A percentile compares a stretch with the other conserved stretches of the same genome.
Evolutionary conservation across 2,329 filamentous ascomycete genomes (phyloP).

Genomic region (Fusarium bulbicola): DNA sequence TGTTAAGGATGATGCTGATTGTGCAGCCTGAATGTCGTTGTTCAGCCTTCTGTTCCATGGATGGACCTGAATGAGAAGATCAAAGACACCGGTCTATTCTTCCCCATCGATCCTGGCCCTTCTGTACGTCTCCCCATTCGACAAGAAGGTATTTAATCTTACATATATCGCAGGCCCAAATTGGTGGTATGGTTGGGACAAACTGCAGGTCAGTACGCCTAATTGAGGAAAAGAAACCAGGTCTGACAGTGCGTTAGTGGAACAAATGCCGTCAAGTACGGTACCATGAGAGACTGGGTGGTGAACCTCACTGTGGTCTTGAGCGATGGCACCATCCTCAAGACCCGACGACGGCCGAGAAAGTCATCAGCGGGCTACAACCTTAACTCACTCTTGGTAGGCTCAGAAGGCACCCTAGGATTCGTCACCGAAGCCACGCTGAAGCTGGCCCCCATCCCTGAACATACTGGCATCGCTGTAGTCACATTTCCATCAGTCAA

Average conservation of each 20-base stretch:
- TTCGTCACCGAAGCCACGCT: conserved; percentile 85
- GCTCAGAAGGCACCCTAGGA: conserved; percentile 82
- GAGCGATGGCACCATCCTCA: conserved; percentile 80
- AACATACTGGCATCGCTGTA: conserved; percentile 79
- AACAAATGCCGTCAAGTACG: conserved; percentile 82
- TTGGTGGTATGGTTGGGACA: conserved; percentile 84
- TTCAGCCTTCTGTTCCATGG: conserved; percentile 90
- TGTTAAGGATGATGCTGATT: background rate
- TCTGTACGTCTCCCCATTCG: background rate
- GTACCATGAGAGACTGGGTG: conserved; percentile 92
- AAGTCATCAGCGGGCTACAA: conserved; percentile 88
- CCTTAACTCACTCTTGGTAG: conserved; percentile 80
- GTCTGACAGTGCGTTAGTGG: conserved; percentile 50
- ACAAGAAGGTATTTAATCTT: conserved; percentile 41
- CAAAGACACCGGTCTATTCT: conserved; percentile 81
- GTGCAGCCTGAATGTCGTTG: conserved; percentile 79
- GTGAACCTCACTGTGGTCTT: conserved; percentile 84
- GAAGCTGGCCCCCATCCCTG: conserved; percentile 79
- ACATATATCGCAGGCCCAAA: conserved; percentile 67
- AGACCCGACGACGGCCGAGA: conserved; percentile 76
- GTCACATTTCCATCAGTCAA: conserved; percentile 81
- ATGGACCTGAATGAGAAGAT: conserved; percentile 82
- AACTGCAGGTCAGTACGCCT: conserved; percentile 62
- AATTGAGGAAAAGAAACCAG: fast-evolving
- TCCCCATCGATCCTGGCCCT: conserved; percentile 83